Percentiles rank a stretch among this genome's conserved stretches.
Evolutionary conservation across 2,329 filamentous ascomycete species (phyloP).

Genomic region (Clonostachys rhizophaga): DNA sequence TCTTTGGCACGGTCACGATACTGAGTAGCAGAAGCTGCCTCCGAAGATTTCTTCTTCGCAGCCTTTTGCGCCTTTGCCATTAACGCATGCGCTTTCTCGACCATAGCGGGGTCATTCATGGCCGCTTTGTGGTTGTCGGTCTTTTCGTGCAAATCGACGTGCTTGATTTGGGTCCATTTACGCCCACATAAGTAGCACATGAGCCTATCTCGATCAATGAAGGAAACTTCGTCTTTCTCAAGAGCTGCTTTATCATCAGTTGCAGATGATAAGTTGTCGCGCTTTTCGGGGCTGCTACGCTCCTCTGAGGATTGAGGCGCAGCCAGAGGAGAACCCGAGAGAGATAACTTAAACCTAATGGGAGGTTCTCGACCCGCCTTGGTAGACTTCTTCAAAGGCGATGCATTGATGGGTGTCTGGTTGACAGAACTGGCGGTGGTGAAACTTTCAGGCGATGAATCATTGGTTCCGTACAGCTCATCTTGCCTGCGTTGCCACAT

Average conservation of each 20-base stretch:
- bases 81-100: constrained; percentile 37
- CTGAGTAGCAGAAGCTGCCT: constrained; percentile 17
- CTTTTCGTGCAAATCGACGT: constrained; percentile 34
- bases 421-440: constrained; percentile 1
- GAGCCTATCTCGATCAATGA: constrained; percentile 48
- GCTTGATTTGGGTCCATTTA: constrained; percentile 36
- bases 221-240: constrained; percentile 33
- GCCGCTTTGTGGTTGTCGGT: constrained; percentile 35
- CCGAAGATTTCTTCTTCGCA: not conserved
- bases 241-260: not conserved
- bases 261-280: too few species aligned
- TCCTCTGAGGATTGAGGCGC: too few species aligned
- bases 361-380: not conserved
- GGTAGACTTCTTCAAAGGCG: not conserved
- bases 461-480: constrained; percentile 22
- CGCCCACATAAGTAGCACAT: constrained; percentile 41
- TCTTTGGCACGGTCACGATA: constrained; percentile 68
- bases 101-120: constrained; percentile 29
- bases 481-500: constrained; percentile 38
- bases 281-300: too few species aligned
- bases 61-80: constrained; percentile 3
- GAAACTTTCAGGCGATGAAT: not conserved
- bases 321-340: too few species aligned
- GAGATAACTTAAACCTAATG: too few species aligned
- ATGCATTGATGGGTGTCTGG: not conserved